phyloP scores from a whole-genome alignment of 176 grass and related monocot species.

The Oryza longistaminata region DNA sequence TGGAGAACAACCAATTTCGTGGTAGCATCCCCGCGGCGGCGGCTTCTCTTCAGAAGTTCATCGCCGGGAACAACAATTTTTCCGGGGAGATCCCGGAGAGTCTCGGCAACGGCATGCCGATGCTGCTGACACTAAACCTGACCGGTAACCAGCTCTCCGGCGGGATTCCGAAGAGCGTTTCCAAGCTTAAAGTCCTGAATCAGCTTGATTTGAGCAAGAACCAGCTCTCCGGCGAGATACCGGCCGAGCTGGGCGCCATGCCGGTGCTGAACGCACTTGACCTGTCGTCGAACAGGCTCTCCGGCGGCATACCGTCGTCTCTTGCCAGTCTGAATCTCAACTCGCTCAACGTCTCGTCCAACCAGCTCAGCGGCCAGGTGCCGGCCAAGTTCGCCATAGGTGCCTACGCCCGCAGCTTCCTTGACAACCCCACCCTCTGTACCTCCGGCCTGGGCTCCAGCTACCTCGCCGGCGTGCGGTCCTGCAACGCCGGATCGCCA shows the following conservation, averaged over 20 bases:
- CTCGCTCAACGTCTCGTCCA: conserved; percentile 77
- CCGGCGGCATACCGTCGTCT: conserved; percentile 55
- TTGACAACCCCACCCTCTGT: conserved; percentile 72
- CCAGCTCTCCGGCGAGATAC: conserved; percentile 56
- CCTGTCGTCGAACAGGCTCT: conserved; percentile 71
- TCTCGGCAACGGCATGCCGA: conserved; percentile 37
- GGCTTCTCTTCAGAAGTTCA: conserved; percentile 15
- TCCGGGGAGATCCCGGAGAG: conserved; percentile 47
- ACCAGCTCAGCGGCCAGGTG: conserved; percentile 64
- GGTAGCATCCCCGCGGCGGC: conserved; percentile 49
- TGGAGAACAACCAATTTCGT: conserved; percentile 54
- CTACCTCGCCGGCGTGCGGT: conserved; percentile 41
- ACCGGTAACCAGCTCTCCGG: conserved; percentile 58
- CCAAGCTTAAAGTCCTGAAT: conserved; percentile 16
- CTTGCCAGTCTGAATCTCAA: conserved; percentile 40
- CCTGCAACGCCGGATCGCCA: conserved; percentile 21
- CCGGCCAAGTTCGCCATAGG: conserved; percentile 38
- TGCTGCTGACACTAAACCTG: conserved; percentile 44
- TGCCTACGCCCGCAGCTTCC: conserved; percentile 66
- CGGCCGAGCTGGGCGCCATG: conserved; percentile 50
- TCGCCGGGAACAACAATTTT: conserved; percentile 56
- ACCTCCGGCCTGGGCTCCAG: conserved; percentile 2
- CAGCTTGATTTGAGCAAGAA: conserved; percentile 61
- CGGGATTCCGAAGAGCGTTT: conserved; percentile 48
- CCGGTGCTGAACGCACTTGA: conserved; percentile 55